Evolutionary conservation across 495 filamentous ascomycete genomes (phyloP).

Genomic region (Penicillium canariense): DNA sequence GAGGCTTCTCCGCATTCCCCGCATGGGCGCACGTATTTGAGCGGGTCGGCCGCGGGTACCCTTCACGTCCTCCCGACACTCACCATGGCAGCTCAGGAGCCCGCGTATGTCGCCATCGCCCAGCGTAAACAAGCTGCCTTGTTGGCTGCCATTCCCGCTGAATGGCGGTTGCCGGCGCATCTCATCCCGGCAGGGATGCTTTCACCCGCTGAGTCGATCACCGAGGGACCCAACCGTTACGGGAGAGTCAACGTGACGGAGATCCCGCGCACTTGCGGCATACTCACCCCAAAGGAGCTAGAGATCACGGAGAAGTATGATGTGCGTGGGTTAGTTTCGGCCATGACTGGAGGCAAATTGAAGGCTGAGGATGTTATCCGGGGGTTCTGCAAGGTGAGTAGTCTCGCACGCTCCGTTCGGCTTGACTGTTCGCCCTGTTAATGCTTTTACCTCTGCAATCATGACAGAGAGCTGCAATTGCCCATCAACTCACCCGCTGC

Average conservation of each 20-base stretch:
- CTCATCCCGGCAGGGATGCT: constrained; percentile 40
- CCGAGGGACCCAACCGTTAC: constrained; percentile 32
- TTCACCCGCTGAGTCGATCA: constrained; percentile 41
- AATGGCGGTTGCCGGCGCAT: constrained; percentile 43
- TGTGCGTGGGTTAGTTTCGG: constrained; percentile 47
- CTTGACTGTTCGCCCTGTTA: background rate
- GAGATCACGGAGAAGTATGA: constrained; percentile 58
- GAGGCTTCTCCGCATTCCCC: constrained; percentile 22
- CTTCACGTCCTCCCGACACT: background rate
- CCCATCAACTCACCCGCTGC: constrained; percentile 64
- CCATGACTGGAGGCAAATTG: constrained; percentile 45
- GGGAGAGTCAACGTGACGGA: constrained; percentile 39
- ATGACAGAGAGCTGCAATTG: constrained; percentile 52
- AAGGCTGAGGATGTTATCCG: constrained; percentile 53
- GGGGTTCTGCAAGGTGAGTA: constrained; percentile 59
- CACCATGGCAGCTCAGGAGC: constrained; percentile 21
- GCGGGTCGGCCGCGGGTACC: background rate
- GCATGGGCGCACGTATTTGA: constrained; percentile 3
- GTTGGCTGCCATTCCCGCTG: constrained; percentile 42
- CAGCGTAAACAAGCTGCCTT: constrained; percentile 47
- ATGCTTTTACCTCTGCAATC: background rate
- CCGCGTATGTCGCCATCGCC: constrained; percentile 34
- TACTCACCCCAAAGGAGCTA: constrained; percentile 53
- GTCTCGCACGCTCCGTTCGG: no score
- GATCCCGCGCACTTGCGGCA: constrained; percentile 46